These are phyloP conservation scores for Mortierella sp. DNA, from an alignment of 371 early-diverging fungal species.

Conservation along the genomic window DNA sequence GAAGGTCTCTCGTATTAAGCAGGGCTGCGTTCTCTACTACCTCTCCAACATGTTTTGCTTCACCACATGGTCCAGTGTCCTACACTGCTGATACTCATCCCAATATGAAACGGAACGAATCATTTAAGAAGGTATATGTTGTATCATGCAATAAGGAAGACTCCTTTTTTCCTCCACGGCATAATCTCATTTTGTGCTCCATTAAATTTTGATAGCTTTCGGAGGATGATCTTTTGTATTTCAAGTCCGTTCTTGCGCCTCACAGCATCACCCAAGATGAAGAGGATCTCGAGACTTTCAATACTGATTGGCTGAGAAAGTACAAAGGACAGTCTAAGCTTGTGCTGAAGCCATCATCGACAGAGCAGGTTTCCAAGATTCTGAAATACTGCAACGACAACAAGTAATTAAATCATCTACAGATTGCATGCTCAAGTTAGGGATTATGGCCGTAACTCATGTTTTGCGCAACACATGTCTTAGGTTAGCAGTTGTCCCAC, in stretches of 20 bases:
- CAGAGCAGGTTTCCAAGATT: conserved; percentile 87
- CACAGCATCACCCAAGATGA: conserved; percentile 57
- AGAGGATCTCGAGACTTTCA: conserved; percentile 75
- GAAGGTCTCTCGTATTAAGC: background rate
- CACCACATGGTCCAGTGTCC: background rate
- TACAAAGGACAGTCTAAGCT: conserved; percentile 88
- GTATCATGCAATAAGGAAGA: background rate
- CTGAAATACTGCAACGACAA: conserved; percentile 90
- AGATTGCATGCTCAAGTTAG: background rate
- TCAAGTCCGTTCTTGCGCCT: conserved; percentile 70
- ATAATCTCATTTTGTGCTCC: background rate
- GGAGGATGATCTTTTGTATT: conserved; percentile 69
- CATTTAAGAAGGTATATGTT: conserved; percentile 65
- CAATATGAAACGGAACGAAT: conserved; percentile 58
- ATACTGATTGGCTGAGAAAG: conserved; percentile 94
- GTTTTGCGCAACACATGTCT: background rate
- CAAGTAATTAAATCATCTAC: conserved; percentile 38
- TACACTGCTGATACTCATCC: conserved; percentile 37
- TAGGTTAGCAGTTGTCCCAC: conserved; percentile 93
- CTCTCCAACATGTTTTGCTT: conserved; percentile 5
- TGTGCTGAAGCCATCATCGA: conserved; percentile 89
- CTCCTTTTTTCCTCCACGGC: background rate
- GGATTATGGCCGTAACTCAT: background rate
- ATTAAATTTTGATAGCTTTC: conserved; percentile 52
- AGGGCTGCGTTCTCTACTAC: conserved; percentile 19